Base-by-base conservation (phyloP, 2,329 filamentous ascomycete genomes). In the Leptographium wingfieldii region DNA sequence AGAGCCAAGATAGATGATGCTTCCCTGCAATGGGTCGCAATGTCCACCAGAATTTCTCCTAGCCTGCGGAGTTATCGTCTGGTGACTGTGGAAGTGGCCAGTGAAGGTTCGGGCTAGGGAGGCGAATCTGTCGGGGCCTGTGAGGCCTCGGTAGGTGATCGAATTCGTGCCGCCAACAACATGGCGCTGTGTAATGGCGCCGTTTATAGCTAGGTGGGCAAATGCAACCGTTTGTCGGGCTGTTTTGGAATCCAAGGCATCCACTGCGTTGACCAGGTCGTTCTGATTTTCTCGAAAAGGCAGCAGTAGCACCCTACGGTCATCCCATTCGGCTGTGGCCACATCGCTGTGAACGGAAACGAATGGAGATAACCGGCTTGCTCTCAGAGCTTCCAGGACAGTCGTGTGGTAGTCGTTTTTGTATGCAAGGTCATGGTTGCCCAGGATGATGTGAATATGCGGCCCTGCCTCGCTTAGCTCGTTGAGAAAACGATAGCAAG, bases 391-490 rank as follows among this genome's bases (percentile, higher is more conserved):
- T 49, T 71, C 69, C 43, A 72, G 64, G n/a, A 69, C 68, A 1
- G 69, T 66, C 5, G 67, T 70, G 57, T 62, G 49, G 53, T 69
- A 68, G 57, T 70, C 69, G 29, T 64, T 65, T 19, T 65, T 64
- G 62, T 70, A 69, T 27, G 69, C 69, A 19, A 72, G 64, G 61
- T 71, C 69, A 63, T 72, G 69, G 43, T 72, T 72, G 22, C 70
- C 70, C n/a, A 71, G 61, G n/a, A 72, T 61, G 53, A 72, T 64
- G 53, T 72, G 63, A 53, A 71, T 61, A 56, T 65, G 68, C 1
- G 69, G 69, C 22, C 69, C 67, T 19, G 65, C 62, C 6, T 61
- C 57, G 52, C 62, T 65, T 12, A 72, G 61, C 22, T 67, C 57
- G 57, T 64, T 62, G 43, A 72, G 64, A 60, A 72, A 72, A 53